Conservation (phyloP, 331 rosid species). For the Erythrophleum ivorense region DNA sequence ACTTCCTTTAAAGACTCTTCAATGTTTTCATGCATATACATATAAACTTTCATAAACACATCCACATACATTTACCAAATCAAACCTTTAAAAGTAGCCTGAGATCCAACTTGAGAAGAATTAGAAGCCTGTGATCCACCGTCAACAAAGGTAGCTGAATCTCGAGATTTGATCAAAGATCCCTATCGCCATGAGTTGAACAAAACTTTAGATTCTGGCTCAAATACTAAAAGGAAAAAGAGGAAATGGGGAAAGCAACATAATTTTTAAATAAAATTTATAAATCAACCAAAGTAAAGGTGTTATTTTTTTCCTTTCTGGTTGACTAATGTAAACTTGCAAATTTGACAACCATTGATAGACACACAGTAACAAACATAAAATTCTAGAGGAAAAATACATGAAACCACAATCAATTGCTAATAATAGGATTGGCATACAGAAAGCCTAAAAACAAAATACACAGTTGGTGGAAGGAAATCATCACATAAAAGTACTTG, state of each 20-base stretch:
- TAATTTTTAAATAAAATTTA: constrained; percentile 8
- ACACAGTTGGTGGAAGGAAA: background rate
- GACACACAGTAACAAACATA: background rate
- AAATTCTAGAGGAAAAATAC: background rate
- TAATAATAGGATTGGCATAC: constrained; percentile 18
- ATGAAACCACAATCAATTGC: background rate
- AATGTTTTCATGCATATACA: constrained; percentile 3
- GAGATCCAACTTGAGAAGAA: constrained; percentile 57
- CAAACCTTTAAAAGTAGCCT: constrained; percentile 70
- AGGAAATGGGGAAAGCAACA: background rate
- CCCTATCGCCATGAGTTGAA: constrained; percentile 56
- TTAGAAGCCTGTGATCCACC: constrained; percentile 64
- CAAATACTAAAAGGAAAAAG: background rate
- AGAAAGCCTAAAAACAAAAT: background rate
- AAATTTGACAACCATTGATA: background rate
- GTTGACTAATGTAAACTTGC: background rate
- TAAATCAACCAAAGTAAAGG: constrained; percentile 1
- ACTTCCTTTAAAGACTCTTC: constrained; percentile 5
- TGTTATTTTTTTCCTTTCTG: background rate
- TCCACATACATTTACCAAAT: constrained; percentile 13
- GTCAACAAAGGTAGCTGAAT: constrained; percentile 54
- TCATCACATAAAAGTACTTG: constrained; percentile 4
- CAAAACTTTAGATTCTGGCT: constrained; percentile 37
- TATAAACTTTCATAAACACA: constrained; percentile 37
- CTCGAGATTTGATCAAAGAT: constrained; percentile 59